These are phyloP conservation scores for Gomphus sp. DNA, from an alignment of 1,284 basidiomycete species.

Conservation along the genomic window DNA sequence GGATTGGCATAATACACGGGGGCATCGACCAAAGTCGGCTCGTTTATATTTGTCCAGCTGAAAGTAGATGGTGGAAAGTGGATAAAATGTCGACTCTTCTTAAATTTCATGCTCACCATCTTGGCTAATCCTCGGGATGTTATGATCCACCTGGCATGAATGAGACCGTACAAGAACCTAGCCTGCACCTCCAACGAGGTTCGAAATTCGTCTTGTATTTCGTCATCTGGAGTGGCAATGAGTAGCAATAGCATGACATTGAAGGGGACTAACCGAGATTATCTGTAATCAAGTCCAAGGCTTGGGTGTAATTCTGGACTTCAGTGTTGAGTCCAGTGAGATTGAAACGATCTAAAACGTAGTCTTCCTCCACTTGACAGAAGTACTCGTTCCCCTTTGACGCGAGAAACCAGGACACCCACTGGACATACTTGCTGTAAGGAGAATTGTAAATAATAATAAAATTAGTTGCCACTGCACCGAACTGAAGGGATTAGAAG, in stretches of 20 bases:
- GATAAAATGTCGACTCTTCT: neutral
- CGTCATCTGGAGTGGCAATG: constrained; percentile 46
- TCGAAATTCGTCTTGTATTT: constrained; percentile 69
- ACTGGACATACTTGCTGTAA: constrained; percentile 33
- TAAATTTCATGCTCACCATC: constrained; percentile 58
- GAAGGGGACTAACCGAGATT: constrained; percentile 59
- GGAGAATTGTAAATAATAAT: constrained; percentile 3
- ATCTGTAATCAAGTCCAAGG: constrained; percentile 93
- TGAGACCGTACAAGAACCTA: constrained; percentile 87
- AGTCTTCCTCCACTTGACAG: constrained; percentile 98
- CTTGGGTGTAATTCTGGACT: constrained; percentile 90
- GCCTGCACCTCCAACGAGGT: constrained; percentile 87
- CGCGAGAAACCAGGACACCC: constrained; percentile 98
- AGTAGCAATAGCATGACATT: neutral
- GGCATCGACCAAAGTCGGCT: constrained; percentile 93
- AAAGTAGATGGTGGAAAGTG: constrained; percentile 5
- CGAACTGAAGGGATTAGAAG: constrained; percentile 7
- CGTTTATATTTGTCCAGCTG: constrained; percentile 96
- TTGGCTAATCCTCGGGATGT: constrained; percentile 89
- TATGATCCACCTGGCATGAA: constrained; percentile 95
- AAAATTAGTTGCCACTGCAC: constrained; percentile 24
- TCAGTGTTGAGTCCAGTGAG: constrained; percentile 95
- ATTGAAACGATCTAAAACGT: constrained; percentile 98
- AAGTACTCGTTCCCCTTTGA: constrained; percentile 98
- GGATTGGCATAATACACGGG: constrained; percentile 85